Evolutionary conservation across 192 early-diverging fungal species (phyloP), one percentile per base, ranked within the genome.

Genomic region (Umbelopsis isabellina): DNA sequence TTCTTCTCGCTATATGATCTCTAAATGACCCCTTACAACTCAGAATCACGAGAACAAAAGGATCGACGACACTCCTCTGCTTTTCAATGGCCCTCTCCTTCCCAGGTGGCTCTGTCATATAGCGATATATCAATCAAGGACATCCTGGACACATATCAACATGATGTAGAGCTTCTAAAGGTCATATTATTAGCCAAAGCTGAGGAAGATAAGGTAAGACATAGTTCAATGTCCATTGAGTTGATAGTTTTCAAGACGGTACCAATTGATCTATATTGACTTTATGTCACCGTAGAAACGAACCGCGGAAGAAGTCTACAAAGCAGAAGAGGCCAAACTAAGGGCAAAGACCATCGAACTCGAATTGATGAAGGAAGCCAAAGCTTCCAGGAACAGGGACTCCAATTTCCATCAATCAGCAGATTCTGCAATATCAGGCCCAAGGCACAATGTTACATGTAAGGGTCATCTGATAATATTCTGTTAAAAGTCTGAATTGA

Each of bases 191-290:
- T 70, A 55, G 73, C 73, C 9, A 75, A 75, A 46, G 68, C 68
- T 21, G 73, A 75, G 52, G 74, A 75, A 49, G 74, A 75, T 49
- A 75, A 75, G 50, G 74, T 75, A 75, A 35, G 18, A 18, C 3
- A 33, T 16, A n/a, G 18, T 61, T 33, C 30, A 61, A 23, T 53
- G n/a, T 23, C n/a, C 27, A 15, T 25, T 61, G 52, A 11, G 25
- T 7, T 52, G 4, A 3, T 55, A 0, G 8, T 15, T 13, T 13
- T 55, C 2, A 16, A 5, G 27, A 25, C 10, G 6, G 11, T 33
- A 35, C 48, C 48, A 49, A 49, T 49, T 49, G 20, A 49, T 49
- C 18, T 21, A 49, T 7, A 35, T 35, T 33, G 13, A 61, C n/a
- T 18, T 35, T 61, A 35, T 61, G 16, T 6, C 15, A 15, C 1